phyloP scores from a whole-genome alignment of 495 filamentous ascomycete species.

The Neurospora sp. region DNA sequence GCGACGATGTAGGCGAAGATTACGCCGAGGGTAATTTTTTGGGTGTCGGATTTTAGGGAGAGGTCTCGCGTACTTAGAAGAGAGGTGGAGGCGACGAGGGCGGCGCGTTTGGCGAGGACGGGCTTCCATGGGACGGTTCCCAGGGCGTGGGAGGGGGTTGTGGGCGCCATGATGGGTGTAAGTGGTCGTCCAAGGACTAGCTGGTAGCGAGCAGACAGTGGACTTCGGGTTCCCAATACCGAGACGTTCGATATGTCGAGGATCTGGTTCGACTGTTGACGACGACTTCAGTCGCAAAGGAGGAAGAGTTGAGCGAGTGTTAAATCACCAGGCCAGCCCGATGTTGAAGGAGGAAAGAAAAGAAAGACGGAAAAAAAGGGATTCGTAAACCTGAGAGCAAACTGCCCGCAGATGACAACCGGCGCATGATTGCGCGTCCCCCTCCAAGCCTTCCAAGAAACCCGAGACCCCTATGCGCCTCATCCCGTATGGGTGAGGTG shows the following conservation, averaged over 20 bases:
- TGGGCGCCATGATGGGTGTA: not conserved
- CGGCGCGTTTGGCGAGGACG: not conserved
- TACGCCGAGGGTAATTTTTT: constrained; percentile 58
- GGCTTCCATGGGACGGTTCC: not conserved
- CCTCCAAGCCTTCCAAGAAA: not conserved
- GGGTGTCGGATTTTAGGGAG: constrained; percentile 51
- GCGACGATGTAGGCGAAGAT: constrained; percentile 57
- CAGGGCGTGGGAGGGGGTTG: not conserved
- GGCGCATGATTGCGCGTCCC: not conserved
- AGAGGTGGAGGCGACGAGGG: constrained; percentile 2
- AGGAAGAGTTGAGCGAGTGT: not conserved
- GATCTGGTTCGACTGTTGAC: not conserved
- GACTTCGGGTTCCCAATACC: not conserved
- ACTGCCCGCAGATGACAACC: not conserved
- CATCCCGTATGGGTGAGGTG: not conserved
- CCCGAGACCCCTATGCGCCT: not conserved
- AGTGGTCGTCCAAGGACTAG: not conserved
- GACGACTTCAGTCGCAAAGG: not conserved
- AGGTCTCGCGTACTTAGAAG: constrained; percentile 35
- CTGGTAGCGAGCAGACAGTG: not conserved
- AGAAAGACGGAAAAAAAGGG: not conserved
- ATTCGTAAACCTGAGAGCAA: not conserved
- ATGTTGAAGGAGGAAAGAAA: not conserved
- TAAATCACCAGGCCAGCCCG: not conserved
- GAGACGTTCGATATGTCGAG: not conserved